These are phyloP conservation scores for Hypoxylon sp. DNA, from an alignment of 2,329 filamentous ascomycete genomes.

Conservation along the genomic window DNA sequence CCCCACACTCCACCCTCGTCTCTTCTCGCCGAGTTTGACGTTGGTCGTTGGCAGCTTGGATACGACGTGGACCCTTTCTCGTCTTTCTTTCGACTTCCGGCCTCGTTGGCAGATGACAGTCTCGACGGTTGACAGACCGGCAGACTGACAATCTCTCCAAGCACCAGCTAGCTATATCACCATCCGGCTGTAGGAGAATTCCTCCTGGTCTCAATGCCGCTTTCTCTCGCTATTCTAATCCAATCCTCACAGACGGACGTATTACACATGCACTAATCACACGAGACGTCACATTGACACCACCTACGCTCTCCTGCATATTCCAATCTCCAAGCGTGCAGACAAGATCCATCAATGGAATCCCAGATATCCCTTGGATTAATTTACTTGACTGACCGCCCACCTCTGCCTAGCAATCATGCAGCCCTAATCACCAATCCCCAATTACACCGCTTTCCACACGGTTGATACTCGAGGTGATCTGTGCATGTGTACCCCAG, in stretches of 20 bases:
- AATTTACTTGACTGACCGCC: background rate
- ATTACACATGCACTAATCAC: background rate
- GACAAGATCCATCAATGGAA: slow-evolving; percentile 1
- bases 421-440: background rate
- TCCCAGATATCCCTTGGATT: background rate
- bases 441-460: background rate
- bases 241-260: background rate
- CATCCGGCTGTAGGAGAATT: background rate
- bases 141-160: background rate
- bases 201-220: background rate
- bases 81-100: background rate
- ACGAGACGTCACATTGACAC: slow-evolving; percentile 9
- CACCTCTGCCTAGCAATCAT: background rate
- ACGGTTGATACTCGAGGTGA: background rate
- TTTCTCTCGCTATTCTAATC: too few relatives aligned
- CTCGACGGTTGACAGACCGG: too few relatives aligned
- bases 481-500: background rate
- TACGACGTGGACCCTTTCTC: background rate
- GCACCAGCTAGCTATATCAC: background rate
- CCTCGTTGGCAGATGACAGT: too few relatives aligned
- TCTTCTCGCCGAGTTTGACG: background rate
- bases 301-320: background rate
- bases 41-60: background rate
- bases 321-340: background rate
- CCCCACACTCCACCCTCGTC: slow-evolving; percentile 27